Percentiles rank a stretch among this genome's conserved stretches.
Evolutionary conservation across 2,329 filamentous ascomycete species (phyloP).

Genomic region (Colletotrichum noveboracense): DNA sequence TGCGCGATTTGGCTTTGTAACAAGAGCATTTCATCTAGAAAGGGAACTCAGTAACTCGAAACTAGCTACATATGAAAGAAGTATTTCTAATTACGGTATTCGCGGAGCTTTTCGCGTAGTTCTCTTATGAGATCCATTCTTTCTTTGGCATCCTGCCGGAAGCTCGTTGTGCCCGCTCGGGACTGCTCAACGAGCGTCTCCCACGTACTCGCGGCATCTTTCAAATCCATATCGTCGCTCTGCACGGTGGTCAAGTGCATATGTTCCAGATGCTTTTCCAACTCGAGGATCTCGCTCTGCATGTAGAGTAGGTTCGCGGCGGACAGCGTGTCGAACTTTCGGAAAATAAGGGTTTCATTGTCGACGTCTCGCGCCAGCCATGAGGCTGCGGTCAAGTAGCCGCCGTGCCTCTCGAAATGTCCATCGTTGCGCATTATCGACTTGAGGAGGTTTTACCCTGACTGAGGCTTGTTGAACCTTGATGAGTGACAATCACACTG

Average conservation of each 20-base stretch:
- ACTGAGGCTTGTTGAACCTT: too few relatives aligned
- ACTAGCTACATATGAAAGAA: background rate
- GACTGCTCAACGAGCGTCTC: background rate
- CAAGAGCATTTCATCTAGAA: background rate
- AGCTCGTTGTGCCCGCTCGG: rapidly evolving
- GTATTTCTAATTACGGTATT: background rate
- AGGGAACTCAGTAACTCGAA: background rate
- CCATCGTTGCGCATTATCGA: too few relatives aligned
- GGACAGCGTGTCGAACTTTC: background rate
- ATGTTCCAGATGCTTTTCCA: background rate
- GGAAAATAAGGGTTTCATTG: constrained; percentile 10
- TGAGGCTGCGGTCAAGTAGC: rapidly evolving
- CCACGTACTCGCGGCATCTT: background rate
- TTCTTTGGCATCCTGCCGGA: background rate
- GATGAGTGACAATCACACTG: too few relatives aligned
- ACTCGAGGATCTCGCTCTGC: background rate
- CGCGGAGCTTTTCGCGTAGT: background rate
- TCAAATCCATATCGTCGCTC: background rate
- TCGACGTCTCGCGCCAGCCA: background rate
- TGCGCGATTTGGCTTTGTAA: background rate
- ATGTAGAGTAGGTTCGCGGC: constrained; percentile 8
- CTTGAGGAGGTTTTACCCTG: too few relatives aligned
- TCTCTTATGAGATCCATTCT: background rate
- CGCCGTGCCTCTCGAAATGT: background rate
- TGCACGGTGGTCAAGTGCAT: background rate